phyloP scores from a whole-genome alignment of 2,329 filamentous ascomycete species.

The Cryphonectria naterciae region DNA sequence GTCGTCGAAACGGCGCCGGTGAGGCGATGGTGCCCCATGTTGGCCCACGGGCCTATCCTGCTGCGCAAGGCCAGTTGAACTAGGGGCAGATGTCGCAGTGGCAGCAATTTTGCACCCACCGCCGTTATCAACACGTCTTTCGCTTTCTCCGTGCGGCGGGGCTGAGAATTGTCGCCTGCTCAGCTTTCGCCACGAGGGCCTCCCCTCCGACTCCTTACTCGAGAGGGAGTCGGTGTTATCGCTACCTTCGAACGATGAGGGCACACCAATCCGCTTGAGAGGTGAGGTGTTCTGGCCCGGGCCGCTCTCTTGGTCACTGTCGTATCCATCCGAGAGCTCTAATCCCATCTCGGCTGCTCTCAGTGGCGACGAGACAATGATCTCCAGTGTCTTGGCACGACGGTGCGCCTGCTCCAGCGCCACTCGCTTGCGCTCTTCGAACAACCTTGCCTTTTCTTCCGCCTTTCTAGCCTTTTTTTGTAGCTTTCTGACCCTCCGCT shows the following conservation, averaged over 20 bases:
- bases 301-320: constrained; percentile 6
- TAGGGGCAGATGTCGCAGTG: background rate
- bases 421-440: constrained; percentile 20
- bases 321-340: constrained; percentile 7
- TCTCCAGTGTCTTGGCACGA: constrained; percentile 24
- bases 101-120: background rate
- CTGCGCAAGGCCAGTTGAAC: background rate
- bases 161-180: constrained; percentile 16
- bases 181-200: background rate
- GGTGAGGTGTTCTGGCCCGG: background rate
- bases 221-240: constrained; percentile 18
- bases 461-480: background rate
- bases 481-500: background rate
- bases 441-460: background rate
- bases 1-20: constrained; percentile 14
- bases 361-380: constrained; percentile 20
- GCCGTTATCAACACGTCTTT: background rate
- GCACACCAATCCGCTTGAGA: background rate
- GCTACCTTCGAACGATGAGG: background rate
- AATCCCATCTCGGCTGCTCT: constrained; percentile 9
- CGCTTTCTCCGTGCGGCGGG: background rate
- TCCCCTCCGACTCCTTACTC: constrained; percentile 11
- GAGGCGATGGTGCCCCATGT: background rate
- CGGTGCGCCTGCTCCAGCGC: constrained; percentile 23
- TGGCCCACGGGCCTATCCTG: background rate